A percentile compares a stretch with the other conserved stretches of the same genome.
These are phyloP conservation scores for Flaveria brownii DNA, from an alignment of 129 eudicot species.

Conservation along the genomic window DNA sequence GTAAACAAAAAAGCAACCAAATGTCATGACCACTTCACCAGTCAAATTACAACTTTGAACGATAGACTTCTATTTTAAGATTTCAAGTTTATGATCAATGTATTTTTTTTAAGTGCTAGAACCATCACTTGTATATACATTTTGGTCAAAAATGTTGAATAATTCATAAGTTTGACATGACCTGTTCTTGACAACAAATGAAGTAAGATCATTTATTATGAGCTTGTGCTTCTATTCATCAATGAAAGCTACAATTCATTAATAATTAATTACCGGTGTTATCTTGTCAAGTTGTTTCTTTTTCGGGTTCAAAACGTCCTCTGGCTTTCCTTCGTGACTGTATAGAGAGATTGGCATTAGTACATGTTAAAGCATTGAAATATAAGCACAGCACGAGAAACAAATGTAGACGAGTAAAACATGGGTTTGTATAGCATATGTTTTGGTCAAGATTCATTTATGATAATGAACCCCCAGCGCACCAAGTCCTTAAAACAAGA, in stretches of 20 bases:
- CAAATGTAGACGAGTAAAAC: background rate
- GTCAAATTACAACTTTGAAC: slow-evolving; percentile 1
- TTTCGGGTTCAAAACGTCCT: slow-evolving; percentile 88
- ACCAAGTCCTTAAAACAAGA: background rate
- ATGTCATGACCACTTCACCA: slow-evolving; percentile 11
- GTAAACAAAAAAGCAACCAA: background rate
- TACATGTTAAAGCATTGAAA: background rate
- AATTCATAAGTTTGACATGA: background rate
- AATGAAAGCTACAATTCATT: slow-evolving; percentile 2
- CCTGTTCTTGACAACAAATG: background rate
- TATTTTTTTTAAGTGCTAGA: background rate
- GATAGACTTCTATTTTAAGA: background rate
- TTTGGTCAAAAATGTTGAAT: background rate
- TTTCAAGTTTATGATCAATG: background rate
- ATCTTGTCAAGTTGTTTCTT: slow-evolving; percentile 97
- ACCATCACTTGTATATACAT: background rate
- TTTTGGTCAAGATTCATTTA: background rate
- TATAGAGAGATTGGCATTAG: slow-evolving; percentile 26
- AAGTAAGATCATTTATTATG: background rate
- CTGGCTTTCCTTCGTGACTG: slow-evolving; percentile 97
- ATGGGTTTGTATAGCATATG: slow-evolving; percentile 8
- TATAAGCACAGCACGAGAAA: background rate
- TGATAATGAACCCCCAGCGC: background rate
- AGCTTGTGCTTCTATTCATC: background rate
- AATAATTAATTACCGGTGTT: slow-evolving; percentile 60